A percentile compares a stretch with the other conserved stretches of the same genome.
These are phyloP conservation scores for Claviceps sp. DNA, from an alignment of 2,329 filamentous ascomycete species.

Conservation along the genomic window DNA sequence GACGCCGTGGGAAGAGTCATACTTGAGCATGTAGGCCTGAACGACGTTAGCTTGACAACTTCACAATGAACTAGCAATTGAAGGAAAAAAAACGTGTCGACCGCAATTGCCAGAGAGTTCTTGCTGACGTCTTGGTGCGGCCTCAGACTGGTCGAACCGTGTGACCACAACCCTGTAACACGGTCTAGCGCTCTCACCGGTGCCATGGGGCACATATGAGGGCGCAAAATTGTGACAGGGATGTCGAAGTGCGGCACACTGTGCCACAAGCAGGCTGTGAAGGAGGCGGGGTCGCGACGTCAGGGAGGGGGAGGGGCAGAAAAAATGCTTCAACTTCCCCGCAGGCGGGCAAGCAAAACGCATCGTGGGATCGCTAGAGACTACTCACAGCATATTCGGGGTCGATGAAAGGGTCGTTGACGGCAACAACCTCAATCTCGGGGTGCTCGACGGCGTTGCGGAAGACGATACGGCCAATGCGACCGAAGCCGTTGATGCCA, in stretches of 20 bases:
- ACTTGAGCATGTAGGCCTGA: conserved; percentile 98
- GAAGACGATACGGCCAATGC: conserved; percentile 98
- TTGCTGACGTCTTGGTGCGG: not conserved
- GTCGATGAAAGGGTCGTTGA: conserved; percentile 99
- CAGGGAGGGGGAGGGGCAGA: conserved; percentile 8
- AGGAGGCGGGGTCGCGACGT: conserved; percentile 7
- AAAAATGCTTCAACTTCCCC: not conserved
- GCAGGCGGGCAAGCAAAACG: not conserved
- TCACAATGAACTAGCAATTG: conserved; percentile 1
- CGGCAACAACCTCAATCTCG: conserved; percentile 84
- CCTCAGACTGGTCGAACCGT: not conserved
- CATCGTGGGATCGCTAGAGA: not conserved
- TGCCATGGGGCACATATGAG: not conserved
- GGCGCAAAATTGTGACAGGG: not conserved
- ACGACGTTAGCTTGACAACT: conserved; percentile 1
- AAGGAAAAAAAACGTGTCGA: not conserved
- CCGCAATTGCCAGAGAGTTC: not conserved
- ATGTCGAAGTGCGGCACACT: not conserved
- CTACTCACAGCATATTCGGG: conserved; percentile 84
- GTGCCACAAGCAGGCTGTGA: not conserved
- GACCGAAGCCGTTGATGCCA: conserved; percentile 99
- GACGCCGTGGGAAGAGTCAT: conserved; percentile 90
- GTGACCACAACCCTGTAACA: too few species aligned
- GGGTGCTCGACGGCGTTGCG: conserved; percentile 87
- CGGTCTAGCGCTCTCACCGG: not conserved